Percentiles rank a stretch among this genome's conserved stretches.
phyloP scores from a whole-genome alignment of 352 stramenopile species.

The Phytopythium oedochilum region DNA sequence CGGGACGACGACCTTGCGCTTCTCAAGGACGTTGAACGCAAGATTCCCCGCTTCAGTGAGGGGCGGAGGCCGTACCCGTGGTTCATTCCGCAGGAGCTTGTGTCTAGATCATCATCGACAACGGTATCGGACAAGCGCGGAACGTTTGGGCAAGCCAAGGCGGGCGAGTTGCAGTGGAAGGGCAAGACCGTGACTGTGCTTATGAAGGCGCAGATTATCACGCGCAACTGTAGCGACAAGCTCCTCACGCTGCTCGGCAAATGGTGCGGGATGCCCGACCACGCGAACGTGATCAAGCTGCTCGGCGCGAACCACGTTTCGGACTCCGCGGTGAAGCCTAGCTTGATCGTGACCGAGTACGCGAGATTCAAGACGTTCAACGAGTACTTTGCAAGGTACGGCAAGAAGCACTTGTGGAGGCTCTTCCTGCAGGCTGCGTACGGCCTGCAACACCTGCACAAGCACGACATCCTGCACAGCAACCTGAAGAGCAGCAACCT shows the following conservation, averaged over 20 bases:
- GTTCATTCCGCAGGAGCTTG: neutral
- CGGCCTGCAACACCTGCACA: constrained; percentile 50
- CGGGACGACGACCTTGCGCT: neutral
- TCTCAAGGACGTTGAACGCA: neutral
- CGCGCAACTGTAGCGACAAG: neutral
- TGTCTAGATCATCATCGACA: too few species aligned
- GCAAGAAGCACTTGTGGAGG: constrained; percentile 3
- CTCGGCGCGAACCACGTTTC: constrained; percentile 22
- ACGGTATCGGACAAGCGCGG: too few species aligned
- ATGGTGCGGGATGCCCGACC: constrained; percentile 16
- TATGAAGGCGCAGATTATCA: neutral
- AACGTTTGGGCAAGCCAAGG: neutral
- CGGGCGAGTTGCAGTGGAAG: neutral
- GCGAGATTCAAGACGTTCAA: constrained; percentile 9
- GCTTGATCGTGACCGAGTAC: constrained; percentile 24
- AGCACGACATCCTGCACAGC: constrained; percentile 44
- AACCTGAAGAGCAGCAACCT: constrained; percentile 67
- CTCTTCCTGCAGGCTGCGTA: constrained; percentile 19
- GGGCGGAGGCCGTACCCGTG: neutral
- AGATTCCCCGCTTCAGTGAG: neutral
- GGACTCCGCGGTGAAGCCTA: too few species aligned
- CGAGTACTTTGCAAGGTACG: constrained; percentile 5
- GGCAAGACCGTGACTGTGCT: neutral
- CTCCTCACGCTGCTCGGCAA: constrained; percentile 5
- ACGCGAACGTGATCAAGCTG: constrained; percentile 22